Conservation (phyloP, 371 early-diverging fungal genomes). For the Rhizopus sp. region DNA sequence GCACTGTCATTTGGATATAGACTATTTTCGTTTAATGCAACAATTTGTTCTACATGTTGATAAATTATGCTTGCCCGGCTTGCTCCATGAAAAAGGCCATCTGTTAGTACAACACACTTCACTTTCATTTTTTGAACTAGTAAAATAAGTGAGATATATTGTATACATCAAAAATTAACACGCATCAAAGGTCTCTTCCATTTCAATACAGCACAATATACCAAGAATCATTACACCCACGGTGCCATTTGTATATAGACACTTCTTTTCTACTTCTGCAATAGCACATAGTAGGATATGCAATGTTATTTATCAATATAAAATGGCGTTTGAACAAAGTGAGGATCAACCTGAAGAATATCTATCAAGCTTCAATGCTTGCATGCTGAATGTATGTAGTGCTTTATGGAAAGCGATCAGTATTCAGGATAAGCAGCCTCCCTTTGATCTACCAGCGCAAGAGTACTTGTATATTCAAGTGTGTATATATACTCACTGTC, state of each 20-base stretch:
- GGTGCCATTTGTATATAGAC: no score
- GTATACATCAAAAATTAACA: not conserved
- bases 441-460: constrained; percentile 51
- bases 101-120: constrained; percentile 54
- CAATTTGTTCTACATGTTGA: constrained; percentile 54
- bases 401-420: constrained; percentile 55
- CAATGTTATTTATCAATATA: constrained; percentile 51
- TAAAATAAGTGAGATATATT: constrained; percentile 8
- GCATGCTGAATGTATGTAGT: constrained; percentile 60
- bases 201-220: no score
- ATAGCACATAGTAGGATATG: constrained; percentile 63
- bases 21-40: constrained; percentile 53
- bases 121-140: constrained; percentile 60
- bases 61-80: constrained; percentile 38
- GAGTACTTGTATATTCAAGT: constrained; percentile 4
- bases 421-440: constrained; percentile 32
- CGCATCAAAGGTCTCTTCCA: constrained; percentile 15
- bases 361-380: constrained; percentile 57
- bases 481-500: constrained; percentile 1
- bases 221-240: no score
- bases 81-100: constrained; percentile 48
- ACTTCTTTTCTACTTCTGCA: no score
- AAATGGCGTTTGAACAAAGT: constrained; percentile 42
- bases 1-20: constrained; percentile 47
- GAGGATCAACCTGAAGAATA: constrained; percentile 41